Percentiles rank a stretch among this genome's conserved stretches.
Conservation (phyloP, 495 filamentous ascomycete genomes). For the Neurospora sublineolata region DNA sequence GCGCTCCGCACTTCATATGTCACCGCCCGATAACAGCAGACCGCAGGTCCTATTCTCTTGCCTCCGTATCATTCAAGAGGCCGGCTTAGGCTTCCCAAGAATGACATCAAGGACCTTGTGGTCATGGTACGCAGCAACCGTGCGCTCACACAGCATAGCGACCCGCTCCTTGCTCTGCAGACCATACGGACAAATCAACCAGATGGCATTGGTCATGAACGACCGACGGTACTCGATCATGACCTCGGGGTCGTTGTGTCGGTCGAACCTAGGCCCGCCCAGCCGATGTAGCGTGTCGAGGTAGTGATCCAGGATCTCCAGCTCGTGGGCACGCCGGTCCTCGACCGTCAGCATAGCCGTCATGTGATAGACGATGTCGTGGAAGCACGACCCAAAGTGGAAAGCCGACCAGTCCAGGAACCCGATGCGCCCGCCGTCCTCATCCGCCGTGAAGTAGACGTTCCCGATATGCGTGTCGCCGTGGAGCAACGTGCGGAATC, state of each 20-base stretch:
- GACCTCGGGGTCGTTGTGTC: slow-evolving; percentile 13
- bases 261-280: slow-evolving; percentile 16
- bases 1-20: too few species aligned
- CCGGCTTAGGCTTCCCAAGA: slow-evolving; percentile 5
- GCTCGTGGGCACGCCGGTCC: slow-evolving; percentile 55
- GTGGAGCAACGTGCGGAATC: slow-evolving; percentile 16
- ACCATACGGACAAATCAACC: slow-evolving; percentile 47
- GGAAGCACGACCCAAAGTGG: slow-evolving; percentile 17
- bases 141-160: slow-evolving; percentile 3
- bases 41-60: too few species aligned
- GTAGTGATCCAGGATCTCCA: slow-evolving; percentile 51
- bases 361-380: slow-evolving; percentile 17
- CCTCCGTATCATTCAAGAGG: not conserved
- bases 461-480: slow-evolving; percentile 19
- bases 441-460: slow-evolving; percentile 14
- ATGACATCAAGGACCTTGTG: slow-evolving; percentile 9
- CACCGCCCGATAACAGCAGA: too few species aligned
- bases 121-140: slow-evolving; percentile 7
- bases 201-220: slow-evolving; percentile 33
- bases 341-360: slow-evolving; percentile 36
- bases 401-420: slow-evolving; percentile 20
- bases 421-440: slow-evolving; percentile 8
- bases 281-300: slow-evolving; percentile 31
- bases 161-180: slow-evolving; percentile 8
- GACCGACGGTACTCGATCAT: slow-evolving; percentile 13